Percentiles rank a stretch among this genome's conserved stretches.
Conservation (phyloP, 1,139 yeast species). For the Arxiozyma bovina region DNA sequence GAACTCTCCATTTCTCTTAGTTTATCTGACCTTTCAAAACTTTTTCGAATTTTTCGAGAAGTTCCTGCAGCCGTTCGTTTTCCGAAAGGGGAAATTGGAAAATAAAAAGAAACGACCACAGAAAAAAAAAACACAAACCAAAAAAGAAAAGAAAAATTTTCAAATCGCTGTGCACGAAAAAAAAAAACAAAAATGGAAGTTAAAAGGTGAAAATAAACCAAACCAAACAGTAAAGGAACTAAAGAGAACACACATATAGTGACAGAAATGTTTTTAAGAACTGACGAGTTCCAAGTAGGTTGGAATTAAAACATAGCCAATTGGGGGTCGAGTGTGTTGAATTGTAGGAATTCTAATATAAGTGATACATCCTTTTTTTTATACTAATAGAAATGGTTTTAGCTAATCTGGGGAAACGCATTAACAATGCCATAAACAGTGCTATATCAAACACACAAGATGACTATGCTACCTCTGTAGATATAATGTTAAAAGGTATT, state of each 20-base stretch:
- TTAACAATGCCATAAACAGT: conserved; percentile 65
- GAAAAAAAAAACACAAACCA: not conserved
- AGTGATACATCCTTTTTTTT: not conserved
- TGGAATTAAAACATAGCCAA: too few relatives aligned
- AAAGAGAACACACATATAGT: too few relatives aligned
- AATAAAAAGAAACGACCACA: too few relatives aligned
- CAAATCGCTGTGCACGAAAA: not conserved
- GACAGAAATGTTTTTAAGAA: too few relatives aligned
- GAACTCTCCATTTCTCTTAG: too few relatives aligned
- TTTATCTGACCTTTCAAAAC: not conserved
- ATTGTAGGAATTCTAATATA: not conserved
- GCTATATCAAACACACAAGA: conserved; percentile 57
- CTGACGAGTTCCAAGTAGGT: too few relatives aligned
- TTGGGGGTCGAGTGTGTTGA: not conserved
- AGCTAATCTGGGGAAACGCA: conserved; percentile 86
- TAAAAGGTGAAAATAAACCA: too few relatives aligned
- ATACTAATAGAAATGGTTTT: conserved; percentile 56
- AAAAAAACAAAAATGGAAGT: too few relatives aligned
- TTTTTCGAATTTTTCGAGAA: not conserved
- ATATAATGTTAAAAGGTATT: conserved; percentile 71
- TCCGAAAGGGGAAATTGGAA: not conserved
- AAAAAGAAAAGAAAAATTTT: not conserved
- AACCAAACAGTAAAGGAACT: too few relatives aligned
- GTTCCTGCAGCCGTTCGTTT: not conserved
- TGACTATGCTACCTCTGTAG: conserved; percentile 50